Evolutionary conservation across 2,329 filamentous ascomycete genomes (phyloP), one percentile per base, ranked within the genome.

Genomic region (Thelonectria olida): DNA sequence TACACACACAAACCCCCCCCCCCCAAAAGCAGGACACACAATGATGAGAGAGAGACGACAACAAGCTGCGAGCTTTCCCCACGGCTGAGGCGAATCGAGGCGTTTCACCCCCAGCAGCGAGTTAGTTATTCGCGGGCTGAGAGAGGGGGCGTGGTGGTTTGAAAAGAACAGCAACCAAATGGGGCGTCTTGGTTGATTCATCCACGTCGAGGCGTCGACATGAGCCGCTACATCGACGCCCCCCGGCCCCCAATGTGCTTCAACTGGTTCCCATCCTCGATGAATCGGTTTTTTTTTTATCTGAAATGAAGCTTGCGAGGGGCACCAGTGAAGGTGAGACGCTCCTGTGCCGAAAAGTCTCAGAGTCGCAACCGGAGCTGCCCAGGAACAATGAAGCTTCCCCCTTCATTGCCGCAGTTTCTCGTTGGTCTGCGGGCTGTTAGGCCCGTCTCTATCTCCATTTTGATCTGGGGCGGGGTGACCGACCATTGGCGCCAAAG

Each of bases 121-220:
- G 28, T 3, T 10, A 31, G n/a, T n/a, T n/a, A n/a, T n/a, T n/a
- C n/a, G n/a, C n/a, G n/a, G n/a, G n/a, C n/a, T n/a, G n/a, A n/a
- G n/a, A n/a, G n/a, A 7, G n/a, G 41, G 42, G 23, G 34, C 44
- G 57, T 27, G 44, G 17, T 5, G 38, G 38, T 38, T 49, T 31
- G 22, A 19, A 25, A 15, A 27, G 51, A 15, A 41, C 47, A 28
- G 49, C 22, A 45, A 15, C 23, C 8, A 38, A 12, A 28, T 34
- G 50, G 57, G 51, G 51, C 36, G 56, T 54, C 52, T 13, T 25
- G 15, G 23, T 61, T 61, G 19, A 61, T 61, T 55, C 52, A 61
- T 55, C 34, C 58, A 61, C 58, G 38, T 61, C 58, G 38, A 61
- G 45, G 58, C 15, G 58, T 55, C 38, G 31, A 8, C 7, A 19